A percentile compares a stretch with the other conserved stretches of the same genome.
These are phyloP conservation scores for Camellia sinensis DNA, from an alignment of 148 eudicot genomes.

Conservation along the genomic window DNA sequence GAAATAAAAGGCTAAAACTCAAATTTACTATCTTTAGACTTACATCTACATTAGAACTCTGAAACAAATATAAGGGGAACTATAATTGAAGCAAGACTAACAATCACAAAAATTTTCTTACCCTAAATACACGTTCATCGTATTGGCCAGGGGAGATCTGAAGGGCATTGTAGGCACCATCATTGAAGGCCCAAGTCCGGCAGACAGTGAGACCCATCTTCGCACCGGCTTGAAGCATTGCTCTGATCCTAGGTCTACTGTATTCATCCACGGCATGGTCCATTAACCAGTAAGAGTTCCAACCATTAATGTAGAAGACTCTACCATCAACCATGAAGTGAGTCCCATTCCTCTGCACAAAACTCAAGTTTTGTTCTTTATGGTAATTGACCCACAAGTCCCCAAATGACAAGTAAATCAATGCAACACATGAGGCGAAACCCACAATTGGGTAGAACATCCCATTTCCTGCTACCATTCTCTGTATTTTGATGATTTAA, in stretches of 20 bases:
- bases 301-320: conserved; percentile 80
- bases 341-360: conserved; percentile 79
- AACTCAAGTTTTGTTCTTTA: conserved; percentile 39
- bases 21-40: background rate
- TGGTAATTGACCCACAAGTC: conserved; percentile 42
- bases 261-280: conserved; percentile 68
- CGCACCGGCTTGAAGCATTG: conserved; percentile 65
- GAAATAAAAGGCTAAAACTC: background rate
- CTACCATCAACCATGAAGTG: conserved; percentile 73
- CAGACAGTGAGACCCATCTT: conserved; percentile 95
- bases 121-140: conserved; percentile 75
- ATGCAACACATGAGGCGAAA: conserved; percentile 47
- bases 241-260: conserved; percentile 49
- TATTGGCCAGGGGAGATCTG: conserved; percentile 84
- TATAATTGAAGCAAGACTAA: background rate
- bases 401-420: conserved; percentile 74
- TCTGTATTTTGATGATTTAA: conserved; percentile 27
- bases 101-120: conserved; percentile 20
- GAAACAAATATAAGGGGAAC: background rate
- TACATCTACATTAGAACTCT: background rate
- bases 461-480: conserved; percentile 56
- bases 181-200: conserved; percentile 96
- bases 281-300: conserved; percentile 99
- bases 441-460: conserved; percentile 65
- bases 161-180: conserved; percentile 82